Evolutionary conservation across 768 basidiomycete genomes (phyloP).

Genomic region (Tricholoma bakamatsutake): DNA sequence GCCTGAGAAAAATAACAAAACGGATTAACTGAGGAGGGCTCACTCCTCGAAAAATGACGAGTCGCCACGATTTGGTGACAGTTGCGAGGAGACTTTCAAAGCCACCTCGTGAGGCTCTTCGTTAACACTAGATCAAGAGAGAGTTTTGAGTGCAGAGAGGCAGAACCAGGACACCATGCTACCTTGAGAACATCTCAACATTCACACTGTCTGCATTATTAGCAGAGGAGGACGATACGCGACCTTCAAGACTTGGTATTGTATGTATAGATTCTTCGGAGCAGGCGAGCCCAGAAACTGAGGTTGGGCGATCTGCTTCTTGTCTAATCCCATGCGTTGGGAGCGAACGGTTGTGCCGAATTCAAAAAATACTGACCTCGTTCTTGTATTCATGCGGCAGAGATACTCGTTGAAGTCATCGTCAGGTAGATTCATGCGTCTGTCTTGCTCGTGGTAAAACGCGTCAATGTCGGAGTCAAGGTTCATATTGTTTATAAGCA

Average conservation of each 20-base stretch:
- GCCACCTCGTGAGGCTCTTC: background rate
- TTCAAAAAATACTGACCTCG: conserved; percentile 11
- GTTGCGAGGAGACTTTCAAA: background rate
- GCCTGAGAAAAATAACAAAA: background rate
- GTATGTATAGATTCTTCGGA: background rate
- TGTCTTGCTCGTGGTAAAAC: conserved; percentile 53
- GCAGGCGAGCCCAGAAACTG: background rate
- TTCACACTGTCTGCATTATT: background rate
- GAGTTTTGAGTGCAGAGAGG: background rate
- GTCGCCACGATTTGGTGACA: background rate
- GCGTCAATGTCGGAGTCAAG: conserved; percentile 20
- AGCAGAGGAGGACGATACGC: background rate
- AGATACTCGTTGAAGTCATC: conserved; percentile 47
- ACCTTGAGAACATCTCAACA: background rate
- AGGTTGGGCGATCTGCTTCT: background rate
- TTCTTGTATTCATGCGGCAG: conserved; percentile 21
- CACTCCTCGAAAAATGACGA: background rate
- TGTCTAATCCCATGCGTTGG: background rate
- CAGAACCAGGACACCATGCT: background rate
- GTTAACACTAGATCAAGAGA: background rate
- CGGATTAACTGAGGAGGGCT: background rate
- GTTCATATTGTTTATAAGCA: background rate
- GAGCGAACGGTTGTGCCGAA: background rate
- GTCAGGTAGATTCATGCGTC: conserved; percentile 46
- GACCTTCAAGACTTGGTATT: background rate